These are phyloP conservation scores for Amoeboaphelidium protococcarum DNA, from an alignment of 371 early-diverging fungal species.

Conservation along the genomic window DNA sequence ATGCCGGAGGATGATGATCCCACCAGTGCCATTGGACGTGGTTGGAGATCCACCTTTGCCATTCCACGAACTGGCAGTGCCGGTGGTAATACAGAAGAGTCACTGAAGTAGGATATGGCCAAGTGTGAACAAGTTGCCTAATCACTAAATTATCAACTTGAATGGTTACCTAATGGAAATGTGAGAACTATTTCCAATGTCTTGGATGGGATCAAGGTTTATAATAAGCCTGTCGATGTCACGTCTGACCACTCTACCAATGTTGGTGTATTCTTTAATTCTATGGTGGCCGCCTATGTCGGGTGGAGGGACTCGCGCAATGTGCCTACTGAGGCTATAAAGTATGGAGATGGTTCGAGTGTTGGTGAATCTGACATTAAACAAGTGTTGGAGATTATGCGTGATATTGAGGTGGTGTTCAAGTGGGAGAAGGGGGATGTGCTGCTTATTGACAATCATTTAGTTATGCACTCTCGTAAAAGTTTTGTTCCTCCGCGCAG, in stretches of 20 bases:
- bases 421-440: conserved; percentile 10
- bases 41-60: conserved; percentile 12
- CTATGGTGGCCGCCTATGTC: conserved; percentile 10
- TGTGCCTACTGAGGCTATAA: conserved; percentile 7
- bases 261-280: conserved; percentile 7
- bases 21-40: conserved; percentile 8
- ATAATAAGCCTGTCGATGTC: too few relatives aligned
- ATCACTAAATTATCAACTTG: conserved; percentile 6
- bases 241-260: conserved; percentile 3
- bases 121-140: too few relatives aligned
- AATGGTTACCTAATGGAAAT: conserved; percentile 6
- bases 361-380: conserved; percentile 5
- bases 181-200: conserved; percentile 8
- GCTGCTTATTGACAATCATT: conserved; percentile 8
- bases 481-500: conserved; percentile 12
- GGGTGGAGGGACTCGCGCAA: conserved; percentile 10
- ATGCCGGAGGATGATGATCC: conserved; percentile 9
- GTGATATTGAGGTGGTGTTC: conserved; percentile 4
- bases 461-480: conserved; percentile 9
- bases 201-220: conserved; percentile 7
- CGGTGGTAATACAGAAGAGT: conserved; percentile 3
- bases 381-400: conserved; percentile 5
- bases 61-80: too few relatives aligned
- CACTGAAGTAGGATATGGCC: conserved; percentile 6
- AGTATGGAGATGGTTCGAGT: conserved; percentile 7